phyloP scores from a whole-genome alignment of 2,329 filamentous ascomycete species.

The Phialocephala sp. region DNA sequence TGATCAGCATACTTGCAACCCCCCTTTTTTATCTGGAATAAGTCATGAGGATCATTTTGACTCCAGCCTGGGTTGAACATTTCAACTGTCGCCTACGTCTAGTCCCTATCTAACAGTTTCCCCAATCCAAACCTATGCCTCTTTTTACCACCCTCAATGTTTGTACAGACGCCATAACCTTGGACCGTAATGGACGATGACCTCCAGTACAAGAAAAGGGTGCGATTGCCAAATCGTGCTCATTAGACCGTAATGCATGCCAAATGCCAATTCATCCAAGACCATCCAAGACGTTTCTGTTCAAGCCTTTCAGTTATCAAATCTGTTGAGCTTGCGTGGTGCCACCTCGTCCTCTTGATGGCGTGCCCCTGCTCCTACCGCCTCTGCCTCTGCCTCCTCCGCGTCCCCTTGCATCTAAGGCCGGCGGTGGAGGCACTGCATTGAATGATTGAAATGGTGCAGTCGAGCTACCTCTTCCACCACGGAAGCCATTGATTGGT shows the following conservation, averaged over 20 bases:
- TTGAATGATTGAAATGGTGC: constrained; percentile 50
- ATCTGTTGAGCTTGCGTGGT: constrained; percentile 20
- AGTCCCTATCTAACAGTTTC: neutral
- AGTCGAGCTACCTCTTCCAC: constrained; percentile 33
- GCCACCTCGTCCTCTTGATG: constrained; percentile 35
- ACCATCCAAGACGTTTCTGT: constrained; percentile 11
- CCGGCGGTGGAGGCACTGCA: constrained; percentile 65
- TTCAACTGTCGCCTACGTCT: neutral
- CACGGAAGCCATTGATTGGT: constrained; percentile 25
- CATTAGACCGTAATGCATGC: constrained; percentile 11
- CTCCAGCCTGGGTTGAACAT: neutral
- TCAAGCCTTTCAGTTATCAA: constrained; percentile 14
- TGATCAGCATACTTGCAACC: too few species aligned
- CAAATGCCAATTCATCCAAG: constrained; percentile 7
- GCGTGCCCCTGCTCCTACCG: constrained; percentile 19
- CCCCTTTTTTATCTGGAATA: too few species aligned
- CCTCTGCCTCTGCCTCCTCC: constrained; percentile 30
- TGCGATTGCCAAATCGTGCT: constrained; percentile 15
- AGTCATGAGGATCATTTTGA: too few species aligned
- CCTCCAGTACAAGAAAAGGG: constrained; percentile 9
- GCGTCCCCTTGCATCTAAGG: constrained; percentile 52
- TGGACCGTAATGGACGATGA: constrained; percentile 1
- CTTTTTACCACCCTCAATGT: neutral
- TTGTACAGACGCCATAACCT: constrained; percentile 12
- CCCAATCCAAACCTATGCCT: neutral